Evolutionary conservation across 805 yeast species (phyloP), one percentile per base, ranked within the genome.

Genomic region (Crinitomyces ghanaensis): DNA sequence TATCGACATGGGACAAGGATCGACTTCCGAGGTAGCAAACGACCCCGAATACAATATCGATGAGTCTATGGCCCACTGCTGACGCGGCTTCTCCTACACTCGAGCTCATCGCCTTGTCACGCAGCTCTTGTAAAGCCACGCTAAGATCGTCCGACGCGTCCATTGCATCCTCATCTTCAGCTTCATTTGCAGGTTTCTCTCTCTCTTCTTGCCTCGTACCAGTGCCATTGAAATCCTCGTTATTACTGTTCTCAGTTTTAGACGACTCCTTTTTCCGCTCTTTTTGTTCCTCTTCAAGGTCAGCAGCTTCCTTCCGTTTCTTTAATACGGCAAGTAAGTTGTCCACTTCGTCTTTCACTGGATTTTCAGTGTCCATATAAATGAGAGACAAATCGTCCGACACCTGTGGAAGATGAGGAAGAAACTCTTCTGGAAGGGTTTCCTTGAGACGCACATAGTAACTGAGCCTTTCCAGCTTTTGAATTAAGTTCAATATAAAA

Each of bases 1-100:
- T 71, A 39, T 70, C 71, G 24, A 77, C 75, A 47, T 79, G 85
- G 0, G 88, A 82, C 27, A 86, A 67, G 0, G 96, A 86, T 51
- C 96, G 70, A 30, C 84, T 77, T 9, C 97, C 96, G 37, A 84
- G 76, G 44, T 76, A 76, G 29, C 88, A 79, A 33, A 83, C 66
- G 0, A 78, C 65, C 48, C 82, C 88, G 46, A 77, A 66, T 9
- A 84, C 56, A 11, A 81, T 57, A 19, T 77, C 70, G 12, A 80
- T 61, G 23, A 77, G 53, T 35, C 77, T 64, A 45, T 58, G 56
- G 17, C 62, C 60, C 26, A 62, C 45, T 27, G 61, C 54, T 2
- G 52, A 52, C 15, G 61, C 65, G 5, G 46, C 44, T 31, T 49
- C 37, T 26, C 60, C 50, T 42, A 34, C 54, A 39, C 43, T 39